These are phyloP conservation scores for Epichloe coenophiala DNA, from an alignment of 2,329 filamentous ascomycete species.

Conservation along the genomic window DNA sequence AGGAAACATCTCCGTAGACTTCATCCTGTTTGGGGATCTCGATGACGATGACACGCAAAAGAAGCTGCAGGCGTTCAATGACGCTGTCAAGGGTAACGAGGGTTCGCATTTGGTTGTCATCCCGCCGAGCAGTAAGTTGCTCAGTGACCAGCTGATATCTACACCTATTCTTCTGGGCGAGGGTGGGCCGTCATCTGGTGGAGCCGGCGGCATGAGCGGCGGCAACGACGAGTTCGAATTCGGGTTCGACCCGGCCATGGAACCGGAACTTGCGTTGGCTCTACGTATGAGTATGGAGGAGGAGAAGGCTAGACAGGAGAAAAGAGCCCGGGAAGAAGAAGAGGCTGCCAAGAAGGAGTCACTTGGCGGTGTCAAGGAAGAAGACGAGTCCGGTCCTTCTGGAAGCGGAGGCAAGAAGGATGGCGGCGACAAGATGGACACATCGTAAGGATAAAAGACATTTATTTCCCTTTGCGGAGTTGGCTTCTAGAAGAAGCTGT, in stretches of 20 bases:
- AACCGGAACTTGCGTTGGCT: slow-evolving; percentile 87
- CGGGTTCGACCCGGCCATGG: slow-evolving; percentile 79
- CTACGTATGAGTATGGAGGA: slow-evolving; percentile 97
- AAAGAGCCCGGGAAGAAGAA: slow-evolving; percentile 64
- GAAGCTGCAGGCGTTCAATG: slow-evolving; percentile 89
- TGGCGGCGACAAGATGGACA: slow-evolving; percentile 73
- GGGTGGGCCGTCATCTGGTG: slow-evolving; percentile 34
- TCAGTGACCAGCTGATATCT: slow-evolving; percentile 82
- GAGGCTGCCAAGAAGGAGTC: slow-evolving; percentile 59
- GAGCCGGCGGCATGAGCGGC: slow-evolving; percentile 41
- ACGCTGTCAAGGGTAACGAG: slow-evolving; percentile 80
- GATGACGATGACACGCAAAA: slow-evolving; percentile 79
- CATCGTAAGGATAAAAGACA: slow-evolving; percentile 36
- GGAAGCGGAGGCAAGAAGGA: slow-evolving; percentile 26
- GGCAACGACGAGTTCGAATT: slow-evolving; percentile 57
- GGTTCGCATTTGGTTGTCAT: slow-evolving; percentile 86
- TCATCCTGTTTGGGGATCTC: slow-evolving; percentile 87
- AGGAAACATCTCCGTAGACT: slow-evolving; percentile 84
- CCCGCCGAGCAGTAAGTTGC: slow-evolving; percentile 77
- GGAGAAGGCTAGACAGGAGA: slow-evolving; percentile 86
- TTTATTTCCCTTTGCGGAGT: not conserved
- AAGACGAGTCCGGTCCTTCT: slow-evolving; percentile 49
- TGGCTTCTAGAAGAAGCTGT: slow-evolving; percentile 20
- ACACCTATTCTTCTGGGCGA: slow-evolving; percentile 86
- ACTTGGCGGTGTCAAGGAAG: slow-evolving; percentile 72